A percentile compares a stretch with the other conserved stretches of the same genome.
Evolutionary conservation across 2,329 filamentous ascomycete species (phyloP).

Genomic region (Ilyonectria sp.): DNA sequence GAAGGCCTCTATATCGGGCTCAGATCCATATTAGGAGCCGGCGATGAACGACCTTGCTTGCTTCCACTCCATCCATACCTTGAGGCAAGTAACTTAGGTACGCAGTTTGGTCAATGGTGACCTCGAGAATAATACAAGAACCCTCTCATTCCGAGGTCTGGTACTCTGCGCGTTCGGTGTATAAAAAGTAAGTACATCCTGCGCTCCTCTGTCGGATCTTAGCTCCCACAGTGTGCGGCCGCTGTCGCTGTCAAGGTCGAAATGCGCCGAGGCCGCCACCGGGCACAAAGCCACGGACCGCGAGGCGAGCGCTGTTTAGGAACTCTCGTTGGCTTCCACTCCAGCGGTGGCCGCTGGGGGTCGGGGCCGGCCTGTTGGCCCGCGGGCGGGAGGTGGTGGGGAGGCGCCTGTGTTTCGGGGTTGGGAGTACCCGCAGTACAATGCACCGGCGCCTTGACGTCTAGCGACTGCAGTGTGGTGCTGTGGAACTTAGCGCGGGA

Average conservation of each 20-base stretch:
- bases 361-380: slow-evolving; percentile 31
- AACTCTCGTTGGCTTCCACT: slow-evolving; percentile 38
- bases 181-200: background rate
- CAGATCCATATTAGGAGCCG: slow-evolving; percentile 19
- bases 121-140: background rate
- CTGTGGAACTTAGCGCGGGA: slow-evolving; percentile 37
- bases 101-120: background rate
- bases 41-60: background rate
- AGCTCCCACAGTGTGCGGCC: slow-evolving; percentile 18
- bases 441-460: slow-evolving; percentile 43
- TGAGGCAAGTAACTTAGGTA: background rate
- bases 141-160: slow-evolving; percentile 10
- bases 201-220: background rate
- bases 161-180: background rate
- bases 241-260: slow-evolving; percentile 29
- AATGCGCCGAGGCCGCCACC: slow-evolving; percentile 34
- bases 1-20: slow-evolving; percentile 24
- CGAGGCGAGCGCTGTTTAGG: slow-evolving; percentile 30
- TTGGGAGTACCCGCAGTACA: slow-evolving; percentile 44
- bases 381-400: slow-evolving; percentile 34
- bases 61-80: background rate
- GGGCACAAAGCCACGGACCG: slow-evolving; percentile 20
- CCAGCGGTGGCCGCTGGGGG: slow-evolving; percentile 34
- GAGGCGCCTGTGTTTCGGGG: slow-evolving; percentile 46
- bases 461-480: slow-evolving; percentile 30